Percentiles rank a stretch among this genome's conserved stretches.
These are phyloP conservation scores for Malassezia arunalokei DNA, from an alignment of 1,284 basidiomycete species.

Conservation along the genomic window DNA sequence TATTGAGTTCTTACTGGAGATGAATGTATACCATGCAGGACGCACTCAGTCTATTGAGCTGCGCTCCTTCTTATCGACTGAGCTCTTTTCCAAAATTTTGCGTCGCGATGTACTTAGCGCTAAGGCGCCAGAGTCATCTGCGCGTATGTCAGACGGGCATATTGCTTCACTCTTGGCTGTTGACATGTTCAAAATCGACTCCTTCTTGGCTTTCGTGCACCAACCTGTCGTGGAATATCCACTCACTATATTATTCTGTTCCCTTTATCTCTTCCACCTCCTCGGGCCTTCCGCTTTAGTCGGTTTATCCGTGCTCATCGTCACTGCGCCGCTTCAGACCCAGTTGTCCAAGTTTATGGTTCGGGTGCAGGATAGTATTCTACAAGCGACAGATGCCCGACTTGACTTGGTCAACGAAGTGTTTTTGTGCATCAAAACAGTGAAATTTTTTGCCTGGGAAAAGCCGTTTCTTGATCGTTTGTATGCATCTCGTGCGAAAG, in stretches of 20 bases:
- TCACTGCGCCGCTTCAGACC: slow-evolving; percentile 21
- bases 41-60: slow-evolving; percentile 45
- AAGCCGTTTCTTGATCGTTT: slow-evolving; percentile 48
- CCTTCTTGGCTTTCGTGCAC: slow-evolving; percentile 30
- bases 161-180: slow-evolving; percentile 51
- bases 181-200: slow-evolving; percentile 47
- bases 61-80: slow-evolving; percentile 49
- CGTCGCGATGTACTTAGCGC: slow-evolving; percentile 47
- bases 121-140: slow-evolving; percentile 1
- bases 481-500: slow-evolving; percentile 46
- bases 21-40: slow-evolving; percentile 46
- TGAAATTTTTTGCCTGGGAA: slow-evolving; percentile 54
- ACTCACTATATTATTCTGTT: slow-evolving; percentile 48
- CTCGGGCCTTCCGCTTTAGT: slow-evolving; percentile 49
- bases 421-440: slow-evolving; percentile 49
- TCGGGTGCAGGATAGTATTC: slow-evolving; percentile 46
- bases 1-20: slow-evolving; percentile 47
- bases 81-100: slow-evolving; percentile 51
- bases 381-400: slow-evolving; percentile 50
- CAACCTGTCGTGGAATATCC: slow-evolving; percentile 47
- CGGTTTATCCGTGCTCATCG: slow-evolving; percentile 35
- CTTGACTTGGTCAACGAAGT: slow-evolving; percentile 51
- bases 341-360: slow-evolving; percentile 47
- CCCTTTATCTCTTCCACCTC: slow-evolving; percentile 49
- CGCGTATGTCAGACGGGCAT: slow-evolving; percentile 48